Conservation (phyloP, 2,329 filamentous ascomycete genomes). For the Cladosporium sp. region DNA sequence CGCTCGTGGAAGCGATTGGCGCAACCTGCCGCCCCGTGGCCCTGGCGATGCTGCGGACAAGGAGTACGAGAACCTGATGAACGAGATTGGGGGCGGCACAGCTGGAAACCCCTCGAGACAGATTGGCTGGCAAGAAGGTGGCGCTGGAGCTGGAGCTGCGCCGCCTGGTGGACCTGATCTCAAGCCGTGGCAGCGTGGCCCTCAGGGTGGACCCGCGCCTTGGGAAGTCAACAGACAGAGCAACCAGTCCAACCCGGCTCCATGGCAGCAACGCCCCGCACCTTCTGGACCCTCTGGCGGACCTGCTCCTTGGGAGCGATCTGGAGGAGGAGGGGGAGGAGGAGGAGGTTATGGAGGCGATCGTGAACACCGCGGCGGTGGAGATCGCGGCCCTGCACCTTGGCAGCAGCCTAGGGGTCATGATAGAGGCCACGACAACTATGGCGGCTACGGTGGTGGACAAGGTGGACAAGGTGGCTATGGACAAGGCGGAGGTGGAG, state of each 20-base stretch:
- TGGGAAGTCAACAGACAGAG: constrained; percentile 28
- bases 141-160: constrained; percentile 50
- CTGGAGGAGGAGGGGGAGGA: constrained; percentile 13
- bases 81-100: constrained; percentile 79
- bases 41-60: constrained; percentile 71
- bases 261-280: constrained; percentile 12
- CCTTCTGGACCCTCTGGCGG: constrained; percentile 20
- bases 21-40: constrained; percentile 60
- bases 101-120: constrained; percentile 63
- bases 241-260: constrained; percentile 3
- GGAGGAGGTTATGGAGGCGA: constrained; percentile 18
- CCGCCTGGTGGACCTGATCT: constrained; percentile 60
- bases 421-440: constrained; percentile 9
- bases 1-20: constrained; percentile 86
- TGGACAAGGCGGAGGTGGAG: constrained; percentile 15
- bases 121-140: constrained; percentile 78
- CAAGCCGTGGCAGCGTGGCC: constrained; percentile 27
- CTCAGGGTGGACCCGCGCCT: constrained; percentile 32
- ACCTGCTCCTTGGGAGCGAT: constrained; percentile 34
- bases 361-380: constrained; percentile 18
- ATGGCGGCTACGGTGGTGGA: constrained; percentile 10
- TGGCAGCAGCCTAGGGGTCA: constrained; percentile 24
- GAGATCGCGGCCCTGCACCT: constrained; percentile 18
- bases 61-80: constrained; percentile 98
- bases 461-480: constrained; percentile 17